Percentiles rank a stretch among this genome's conserved stretches.
These are phyloP conservation scores for Ophiocordyceps sinensis DNA, from an alignment of 2,329 filamentous ascomycete species.

Conservation along the genomic window DNA sequence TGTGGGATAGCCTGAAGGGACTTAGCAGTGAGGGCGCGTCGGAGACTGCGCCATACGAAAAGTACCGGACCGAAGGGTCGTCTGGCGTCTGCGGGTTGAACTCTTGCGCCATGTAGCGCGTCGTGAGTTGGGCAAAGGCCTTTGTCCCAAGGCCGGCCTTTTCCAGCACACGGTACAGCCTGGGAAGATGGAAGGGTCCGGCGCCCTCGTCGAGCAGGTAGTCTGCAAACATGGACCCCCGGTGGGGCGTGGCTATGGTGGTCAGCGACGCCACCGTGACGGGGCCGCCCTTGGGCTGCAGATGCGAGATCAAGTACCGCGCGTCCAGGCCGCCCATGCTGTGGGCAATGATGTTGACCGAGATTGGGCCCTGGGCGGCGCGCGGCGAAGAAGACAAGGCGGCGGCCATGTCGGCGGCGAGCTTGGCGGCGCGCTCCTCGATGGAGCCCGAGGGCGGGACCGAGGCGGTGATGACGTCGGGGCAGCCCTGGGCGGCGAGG, in stretches of 20 bases:
- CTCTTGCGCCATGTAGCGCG: conserved; percentile 37
- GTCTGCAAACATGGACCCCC: conserved; percentile 41
- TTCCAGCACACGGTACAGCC: conserved; percentile 35
- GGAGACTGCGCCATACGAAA: conserved; percentile 44
- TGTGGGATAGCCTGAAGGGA: conserved; percentile 40
- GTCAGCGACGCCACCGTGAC: conserved; percentile 36
- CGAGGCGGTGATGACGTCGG: conserved; percentile 42
- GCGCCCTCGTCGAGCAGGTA: conserved; percentile 29
- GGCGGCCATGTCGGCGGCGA: conserved; percentile 38
- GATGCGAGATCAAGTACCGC: conserved; percentile 47
- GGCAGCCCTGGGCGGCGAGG: conserved; percentile 31
- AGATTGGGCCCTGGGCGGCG: conserved; percentile 16
- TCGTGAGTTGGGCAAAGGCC: conserved; percentile 47
- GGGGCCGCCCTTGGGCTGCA: conserved; percentile 23
- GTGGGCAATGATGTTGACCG: conserved; percentile 67
- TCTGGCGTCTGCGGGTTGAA: conserved; percentile 47
- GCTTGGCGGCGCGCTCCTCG: conserved; percentile 41
- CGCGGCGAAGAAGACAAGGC: not conserved
- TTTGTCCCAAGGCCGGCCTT: conserved; percentile 39
- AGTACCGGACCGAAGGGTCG: conserved; percentile 38
- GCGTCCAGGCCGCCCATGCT: conserved; percentile 53
- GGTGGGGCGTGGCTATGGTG: conserved; percentile 40
- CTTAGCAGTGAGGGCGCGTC: conserved; percentile 43
- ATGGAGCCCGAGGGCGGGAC: conserved; percentile 49
- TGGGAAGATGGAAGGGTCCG: conserved; percentile 34